phyloP scores from a whole-genome alignment of 1,284 basidiomycete genomes.

The Tremellales sp. region DNA sequence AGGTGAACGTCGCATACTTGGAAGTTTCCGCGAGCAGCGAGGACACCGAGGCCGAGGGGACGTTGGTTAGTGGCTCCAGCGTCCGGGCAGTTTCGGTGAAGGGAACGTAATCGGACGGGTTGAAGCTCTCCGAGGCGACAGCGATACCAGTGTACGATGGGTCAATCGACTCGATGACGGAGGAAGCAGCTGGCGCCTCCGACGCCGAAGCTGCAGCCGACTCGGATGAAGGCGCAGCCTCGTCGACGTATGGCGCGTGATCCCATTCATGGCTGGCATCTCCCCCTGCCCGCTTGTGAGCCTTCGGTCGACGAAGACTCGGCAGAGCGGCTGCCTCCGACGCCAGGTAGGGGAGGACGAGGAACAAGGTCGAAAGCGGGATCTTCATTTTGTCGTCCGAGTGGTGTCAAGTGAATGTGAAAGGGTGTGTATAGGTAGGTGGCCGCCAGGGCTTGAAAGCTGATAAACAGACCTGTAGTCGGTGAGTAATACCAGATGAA shows the following conservation, averaged over 20 bases:
- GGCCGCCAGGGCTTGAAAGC: constrained; percentile 31
- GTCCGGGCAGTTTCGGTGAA: not conserved
- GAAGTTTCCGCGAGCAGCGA: constrained; percentile 11
- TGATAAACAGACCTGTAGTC: too few species aligned
- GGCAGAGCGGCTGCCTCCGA: constrained; percentile 27
- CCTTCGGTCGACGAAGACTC: constrained; percentile 16
- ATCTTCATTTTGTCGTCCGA: not conserved
- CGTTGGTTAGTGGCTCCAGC: constrained; percentile 3
- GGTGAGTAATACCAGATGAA: not conserved
- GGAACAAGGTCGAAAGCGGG: constrained; percentile 5
- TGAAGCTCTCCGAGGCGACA: not conserved
- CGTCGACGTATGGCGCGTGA: not conserved
- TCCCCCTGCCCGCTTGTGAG: not conserved
- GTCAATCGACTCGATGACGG: constrained; percentile 3
- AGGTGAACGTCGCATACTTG: not conserved
- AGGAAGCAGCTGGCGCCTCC: constrained; percentile 4
- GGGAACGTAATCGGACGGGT: constrained; percentile 1
- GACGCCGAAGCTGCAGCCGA: constrained; percentile 5
- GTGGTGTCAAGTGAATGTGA: constrained; percentile 6
- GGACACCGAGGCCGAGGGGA: constrained; percentile 22
- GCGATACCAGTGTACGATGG: not conserved
- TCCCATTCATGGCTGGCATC: not conserved
- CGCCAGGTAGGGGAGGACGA: constrained; percentile 35
- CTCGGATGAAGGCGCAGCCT: not conserved
- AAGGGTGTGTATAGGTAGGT: constrained; percentile 4